These are phyloP conservation scores for Atkinsonella hypoxylon DNA, from an alignment of 2,329 filamentous ascomycete species.

Conservation along the genomic window DNA sequence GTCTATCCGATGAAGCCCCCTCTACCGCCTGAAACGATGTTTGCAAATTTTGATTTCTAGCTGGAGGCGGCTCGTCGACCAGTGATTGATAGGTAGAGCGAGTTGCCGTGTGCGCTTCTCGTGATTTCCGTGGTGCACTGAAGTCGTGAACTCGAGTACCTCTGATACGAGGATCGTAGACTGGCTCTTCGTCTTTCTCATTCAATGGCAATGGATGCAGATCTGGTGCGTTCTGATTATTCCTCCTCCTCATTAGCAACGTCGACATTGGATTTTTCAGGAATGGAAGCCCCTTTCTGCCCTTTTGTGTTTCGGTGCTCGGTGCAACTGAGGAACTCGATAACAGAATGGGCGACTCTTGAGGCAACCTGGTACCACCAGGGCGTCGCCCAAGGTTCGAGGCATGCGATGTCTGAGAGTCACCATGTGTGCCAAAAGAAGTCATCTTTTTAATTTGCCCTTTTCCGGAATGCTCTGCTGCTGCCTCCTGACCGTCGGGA, in stretches of 20 bases:
- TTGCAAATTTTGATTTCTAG: constrained; percentile 5
- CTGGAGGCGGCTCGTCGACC: neutral
- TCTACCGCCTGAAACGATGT: constrained; percentile 11
- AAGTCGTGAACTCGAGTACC: constrained; percentile 56
- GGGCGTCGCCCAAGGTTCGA: constrained; percentile 28
- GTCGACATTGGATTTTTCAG: constrained; percentile 49
- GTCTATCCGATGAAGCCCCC: neutral
- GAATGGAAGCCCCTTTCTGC: constrained; percentile 43
- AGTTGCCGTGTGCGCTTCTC: neutral
- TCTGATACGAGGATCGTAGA: constrained; percentile 51
- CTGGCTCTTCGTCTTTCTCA: constrained; percentile 29
- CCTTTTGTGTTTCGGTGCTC: constrained; percentile 29
- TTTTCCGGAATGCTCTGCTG: constrained; percentile 21
- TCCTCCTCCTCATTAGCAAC: constrained; percentile 43
- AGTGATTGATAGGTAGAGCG: neutral
- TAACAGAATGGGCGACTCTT: constrained; percentile 23
- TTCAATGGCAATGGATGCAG: constrained; percentile 28
- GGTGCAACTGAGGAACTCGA: constrained; percentile 12
- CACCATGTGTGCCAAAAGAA: constrained; percentile 38
- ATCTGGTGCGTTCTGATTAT: constrained; percentile 36
- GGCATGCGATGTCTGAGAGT: constrained; percentile 27
- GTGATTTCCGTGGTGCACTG: constrained; percentile 39
- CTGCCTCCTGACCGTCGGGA: constrained; percentile 11
- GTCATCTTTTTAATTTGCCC: constrained; percentile 20
- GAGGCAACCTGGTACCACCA: constrained; percentile 26